Evolutionary conservation across 2,329 filamentous ascomycete species (phyloP).

Genomic region (Xylariaceae sp.): DNA sequence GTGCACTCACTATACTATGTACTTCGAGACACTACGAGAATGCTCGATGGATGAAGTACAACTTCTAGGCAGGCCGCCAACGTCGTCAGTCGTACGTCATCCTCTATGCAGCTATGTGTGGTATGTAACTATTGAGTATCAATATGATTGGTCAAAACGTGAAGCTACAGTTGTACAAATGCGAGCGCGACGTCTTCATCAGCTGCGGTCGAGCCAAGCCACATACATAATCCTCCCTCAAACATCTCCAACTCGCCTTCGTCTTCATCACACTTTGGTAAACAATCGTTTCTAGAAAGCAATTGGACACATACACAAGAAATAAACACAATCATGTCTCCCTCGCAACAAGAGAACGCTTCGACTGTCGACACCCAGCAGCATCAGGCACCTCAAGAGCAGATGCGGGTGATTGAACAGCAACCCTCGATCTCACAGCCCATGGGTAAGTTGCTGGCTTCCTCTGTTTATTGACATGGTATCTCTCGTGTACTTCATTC

Average conservation of each 20-base stretch:
- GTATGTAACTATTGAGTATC: background rate
- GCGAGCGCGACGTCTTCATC: background rate
- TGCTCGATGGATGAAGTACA: too few species aligned
- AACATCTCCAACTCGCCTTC: background rate
- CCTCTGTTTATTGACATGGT: background rate
- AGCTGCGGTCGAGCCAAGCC: background rate
- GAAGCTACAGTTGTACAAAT: background rate
- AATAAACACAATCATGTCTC: slow-evolving; percentile 11
- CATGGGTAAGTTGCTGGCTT: slow-evolving; percentile 13
- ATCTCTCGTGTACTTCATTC: background rate
- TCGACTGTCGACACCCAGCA: slow-evolving; percentile 6
- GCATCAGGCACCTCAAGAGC: slow-evolving; percentile 6
- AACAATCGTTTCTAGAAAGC: background rate
- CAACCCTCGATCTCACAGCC: slow-evolving; percentile 16
- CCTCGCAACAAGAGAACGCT: slow-evolving; percentile 12
- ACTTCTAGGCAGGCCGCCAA: too few species aligned
- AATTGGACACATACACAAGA: background rate
- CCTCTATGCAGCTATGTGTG: background rate
- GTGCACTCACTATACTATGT: background rate
- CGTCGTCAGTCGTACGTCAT: background rate
- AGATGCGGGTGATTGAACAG: slow-evolving; percentile 18
- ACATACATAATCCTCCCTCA: background rate
- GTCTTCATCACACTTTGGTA: background rate
- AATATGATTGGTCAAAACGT: background rate
- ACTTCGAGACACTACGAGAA: background rate